phyloP scores from a whole-genome alignment of 2,329 filamentous ascomycete genomes.

The Dothiorella sarmentorum region DNA sequence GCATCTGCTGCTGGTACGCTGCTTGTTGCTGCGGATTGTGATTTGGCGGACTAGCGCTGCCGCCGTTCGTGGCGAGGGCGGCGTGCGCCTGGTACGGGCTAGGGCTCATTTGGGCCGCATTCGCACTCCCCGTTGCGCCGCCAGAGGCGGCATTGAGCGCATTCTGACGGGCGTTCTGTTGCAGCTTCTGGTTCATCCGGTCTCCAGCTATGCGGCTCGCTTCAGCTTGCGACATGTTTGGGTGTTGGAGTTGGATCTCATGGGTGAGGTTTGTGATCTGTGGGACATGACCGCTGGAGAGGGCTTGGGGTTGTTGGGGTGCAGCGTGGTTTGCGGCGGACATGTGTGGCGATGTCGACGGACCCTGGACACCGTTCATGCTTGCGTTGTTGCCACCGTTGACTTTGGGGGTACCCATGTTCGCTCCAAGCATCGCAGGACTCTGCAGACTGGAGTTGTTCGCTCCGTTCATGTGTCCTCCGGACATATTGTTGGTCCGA shows the following conservation, averaged over 20 bases:
- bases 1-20: slow-evolving; percentile 34
- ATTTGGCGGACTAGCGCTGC: slow-evolving; percentile 15
- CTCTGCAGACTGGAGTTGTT: background rate
- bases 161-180: slow-evolving; percentile 9
- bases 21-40: slow-evolving; percentile 1
- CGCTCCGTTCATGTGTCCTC: background rate
- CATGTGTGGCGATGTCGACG: slow-evolving; percentile 13
- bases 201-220: slow-evolving; percentile 13
- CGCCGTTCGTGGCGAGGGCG: slow-evolving; percentile 5
- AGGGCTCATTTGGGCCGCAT: background rate
- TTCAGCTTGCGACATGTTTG: slow-evolving; percentile 1
- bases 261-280: slow-evolving; percentile 15
- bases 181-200: slow-evolving; percentile 11
- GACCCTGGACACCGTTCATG: slow-evolving; percentile 15
- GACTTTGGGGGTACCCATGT: slow-evolving; percentile 5
- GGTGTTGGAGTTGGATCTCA: slow-evolving; percentile 14
- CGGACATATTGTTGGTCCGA: slow-evolving; percentile 8
- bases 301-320: slow-evolving; percentile 14
- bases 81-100: slow-evolving; percentile 18
- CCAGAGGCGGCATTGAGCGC: slow-evolving; percentile 35
- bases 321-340: background rate
- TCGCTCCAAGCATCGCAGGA: slow-evolving; percentile 1
- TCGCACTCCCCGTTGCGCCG: background rate
- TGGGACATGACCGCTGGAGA: slow-evolving; percentile 17
- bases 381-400: slow-evolving; percentile 1